Evolutionary conservation across 2,329 filamentous ascomycete genomes (phyloP), one percentile per base, ranked within the genome.

Genomic region (Colletotrichum chlorophyti): DNA sequence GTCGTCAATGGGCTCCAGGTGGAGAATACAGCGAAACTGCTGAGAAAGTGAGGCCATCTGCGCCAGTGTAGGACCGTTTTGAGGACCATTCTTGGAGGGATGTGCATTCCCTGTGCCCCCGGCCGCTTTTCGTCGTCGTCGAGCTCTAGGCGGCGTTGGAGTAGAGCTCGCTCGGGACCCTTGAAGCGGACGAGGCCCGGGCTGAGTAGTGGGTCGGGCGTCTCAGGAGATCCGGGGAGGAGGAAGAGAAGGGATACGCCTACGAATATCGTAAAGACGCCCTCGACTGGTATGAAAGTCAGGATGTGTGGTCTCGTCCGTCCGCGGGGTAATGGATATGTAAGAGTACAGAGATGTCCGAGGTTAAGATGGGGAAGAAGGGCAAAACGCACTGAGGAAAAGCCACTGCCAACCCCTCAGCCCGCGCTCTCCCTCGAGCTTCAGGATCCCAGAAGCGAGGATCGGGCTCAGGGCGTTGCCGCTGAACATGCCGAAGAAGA

Each of bases 401-500:
- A 82, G 74, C 79, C 78, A 82, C 59, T 80, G 76, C 80, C 80
- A 83, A 0, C 79, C 79, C 6, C 69, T 68, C 3, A 83, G 60
- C 0, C 76, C 76, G 3, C 71, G 64, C 6, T 63, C 60, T 1
- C 75, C 75, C 24, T 78, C 73, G 15, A 83, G 69, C 51, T 73
- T 77, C 6, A 83, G 63, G 5, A 83, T 77, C 0, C 75, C 79
- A 6, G 78, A 78, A 0, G 77, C 80, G 4, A 83, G 66, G 1
- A 83, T 68, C 0, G 79, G 78, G 24, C 76, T 79, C 2, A 82
- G 69, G 0, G 80, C 79, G 17, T 79, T 79, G 0, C 79, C 80
- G 0, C 79, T 74, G 55, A 83, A 80, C 76, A 83, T 83, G 8
- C 80, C 80, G 35, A 83, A 79, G 65, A 83, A 83, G 58, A 83